Evolutionary conservation across 2,329 filamentous ascomycete species (phyloP).

Genomic region (Penicillium sp.): DNA sequence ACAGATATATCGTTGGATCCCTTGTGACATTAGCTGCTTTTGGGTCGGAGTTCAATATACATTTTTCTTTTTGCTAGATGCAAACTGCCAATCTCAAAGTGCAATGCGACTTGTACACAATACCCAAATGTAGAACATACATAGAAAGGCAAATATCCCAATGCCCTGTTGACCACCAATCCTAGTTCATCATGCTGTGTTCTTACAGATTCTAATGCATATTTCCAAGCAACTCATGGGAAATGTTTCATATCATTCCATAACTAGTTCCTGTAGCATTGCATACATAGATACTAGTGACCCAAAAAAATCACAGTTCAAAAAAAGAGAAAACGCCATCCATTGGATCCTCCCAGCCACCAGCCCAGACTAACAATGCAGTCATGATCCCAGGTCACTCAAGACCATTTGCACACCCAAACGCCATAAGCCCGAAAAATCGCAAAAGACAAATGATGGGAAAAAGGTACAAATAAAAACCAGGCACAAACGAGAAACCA

Average conservation of each 20-base stretch:
- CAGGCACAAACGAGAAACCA: neutral
- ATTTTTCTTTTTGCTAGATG: neutral
- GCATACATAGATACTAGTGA: neutral
- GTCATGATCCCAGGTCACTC: slow-evolving; percentile 8
- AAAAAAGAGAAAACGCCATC: slow-evolving; percentile 16
- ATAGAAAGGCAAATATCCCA: neutral
- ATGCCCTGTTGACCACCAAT: neutral
- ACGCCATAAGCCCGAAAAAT: neutral
- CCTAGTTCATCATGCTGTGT: neutral
- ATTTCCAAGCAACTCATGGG: too few relatives aligned
- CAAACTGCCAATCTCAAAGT: neutral
- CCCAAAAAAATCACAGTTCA: neutral
- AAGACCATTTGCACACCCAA: neutral
- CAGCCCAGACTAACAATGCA: slow-evolving; percentile 8
- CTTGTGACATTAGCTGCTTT: slow-evolving; percentile 22
- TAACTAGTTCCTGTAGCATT: neutral
- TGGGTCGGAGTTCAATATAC: slow-evolving; percentile 25
- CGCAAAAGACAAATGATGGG: neutral
- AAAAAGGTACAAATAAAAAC: neutral
- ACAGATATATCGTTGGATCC: slow-evolving; percentile 25
- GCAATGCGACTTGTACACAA: neutral
- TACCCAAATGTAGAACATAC: neutral
- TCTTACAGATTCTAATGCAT: neutral
- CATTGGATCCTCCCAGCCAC: slow-evolving; percentile 5
- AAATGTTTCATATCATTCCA: neutral